Base-by-base conservation (phyloP, 352 stramenopile genomes). In the Plasmopara viticola region DNA sequence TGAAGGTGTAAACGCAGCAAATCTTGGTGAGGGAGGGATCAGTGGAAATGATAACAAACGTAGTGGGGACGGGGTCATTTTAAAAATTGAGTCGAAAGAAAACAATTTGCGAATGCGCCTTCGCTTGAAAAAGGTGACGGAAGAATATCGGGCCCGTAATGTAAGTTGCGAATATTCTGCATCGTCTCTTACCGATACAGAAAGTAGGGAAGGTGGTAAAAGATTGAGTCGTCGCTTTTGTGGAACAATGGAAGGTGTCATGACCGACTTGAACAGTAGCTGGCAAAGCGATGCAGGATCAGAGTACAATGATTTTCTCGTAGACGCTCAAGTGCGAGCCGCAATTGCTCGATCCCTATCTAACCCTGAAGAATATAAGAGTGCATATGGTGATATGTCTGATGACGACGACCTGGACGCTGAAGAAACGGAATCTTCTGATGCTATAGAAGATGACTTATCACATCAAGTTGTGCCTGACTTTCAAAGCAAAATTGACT, bases 71-170 rank as follows among this genome's bases (percentile, higher is more conserved):
- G 70, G 65, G 0, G 51, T 57, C 38, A n/a, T 86, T 13, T 62
- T 73, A 52, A 91, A 94, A 54, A 69, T 91, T 13, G 66, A 76
- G 39, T 82, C 72, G 0, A 70, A 65, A 35, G 83, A 94, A 47
- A 91, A 89, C 56, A 66, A 48, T 6, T 67, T 78, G n/a, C 78
- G 83, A 7, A 94, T 94, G 78, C 72, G 81, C 20, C 59, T 94
- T 31, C 60, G 67, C 2, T 48, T 93, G 25, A 93, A 90, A 44
- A 62, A 54, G 30, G 77, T 88, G 31, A 64, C 65, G 9, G 71
- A 86, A 40, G 74, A 83, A 37, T 87, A 84, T 39, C 78, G 76
- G n/a, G 50, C 82, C 20, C 60, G 76, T 34, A 88, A 81, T 48
- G 39, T 87, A 3, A 91, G 76, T 33, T 86, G 67, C 29, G 78